Evolutionary conservation across 2,329 filamentous ascomycete genomes (phyloP), one percentile per base, ranked within the genome.

Genomic region (Ophiostoma fasciatum): DNA sequence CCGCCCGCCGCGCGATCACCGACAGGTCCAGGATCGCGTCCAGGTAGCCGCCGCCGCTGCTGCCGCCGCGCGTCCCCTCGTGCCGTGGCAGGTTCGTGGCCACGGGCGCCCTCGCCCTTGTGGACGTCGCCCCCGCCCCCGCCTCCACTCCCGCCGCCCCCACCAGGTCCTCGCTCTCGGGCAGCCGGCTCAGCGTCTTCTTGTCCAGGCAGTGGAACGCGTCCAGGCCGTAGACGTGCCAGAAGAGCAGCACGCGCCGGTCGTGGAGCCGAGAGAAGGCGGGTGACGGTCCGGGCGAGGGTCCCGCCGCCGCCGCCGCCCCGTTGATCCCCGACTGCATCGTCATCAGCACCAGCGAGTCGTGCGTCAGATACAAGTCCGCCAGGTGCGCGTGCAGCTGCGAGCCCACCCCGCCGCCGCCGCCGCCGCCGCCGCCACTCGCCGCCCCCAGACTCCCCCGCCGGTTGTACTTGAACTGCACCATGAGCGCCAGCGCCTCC

Each of bases 271-370:
- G 39, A 1, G 39, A 20, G 2, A 15, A 17, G 9, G 21, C 6
- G n/a, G 23, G 7, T 8, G 14, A n/a, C n/a, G 23, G 12, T 3
- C 13, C 4, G 5, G 27, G 12, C 14, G 30, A 15, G 18, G 18
- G 9, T 15, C 5, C 14, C 19, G 17, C 26, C 27, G 17, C 23
- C 27, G 11, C 15, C 20, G 25, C 35, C 4, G 47, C 20, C 1
- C 36, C 33, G 28, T 36, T 25, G 12, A 41, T 38, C 14, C 39
- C 39, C 10, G 39, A 41, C 30, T 41, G 39, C 39, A 41, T 33
- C 7, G 43, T 45, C 48, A 49, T 46, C 23, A 51, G 31, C 3
- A 50, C 46, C 7, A 49, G 43, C 21, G 48, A 44, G 36, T 50
- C 45, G 28, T 45, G 47, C 5, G 42, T 48, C 23, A 50, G 35